Conservation (phyloP, 352 stramenopile species). For the Achlya hypogyna region DNA sequence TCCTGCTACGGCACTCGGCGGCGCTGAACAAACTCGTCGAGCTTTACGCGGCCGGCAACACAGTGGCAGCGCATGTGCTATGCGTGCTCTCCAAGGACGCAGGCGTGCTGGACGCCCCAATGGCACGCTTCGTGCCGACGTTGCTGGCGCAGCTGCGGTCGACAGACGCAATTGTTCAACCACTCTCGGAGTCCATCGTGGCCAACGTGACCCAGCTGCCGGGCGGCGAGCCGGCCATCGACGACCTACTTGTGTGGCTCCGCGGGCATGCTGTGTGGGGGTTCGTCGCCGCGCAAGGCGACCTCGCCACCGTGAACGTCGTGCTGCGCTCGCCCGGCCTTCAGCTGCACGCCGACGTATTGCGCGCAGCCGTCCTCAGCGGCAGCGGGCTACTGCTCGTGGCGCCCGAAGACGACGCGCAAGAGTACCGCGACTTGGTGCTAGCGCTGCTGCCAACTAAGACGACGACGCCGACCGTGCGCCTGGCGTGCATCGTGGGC, state of each 20-base stretch:
- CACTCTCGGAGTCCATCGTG: constrained; percentile 44
- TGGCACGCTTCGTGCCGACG: constrained; percentile 2
- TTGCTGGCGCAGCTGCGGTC: constrained; percentile 31
- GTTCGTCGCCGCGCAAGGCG: constrained; percentile 39
- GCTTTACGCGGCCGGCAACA: constrained; percentile 8
- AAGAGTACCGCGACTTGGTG: not conserved
- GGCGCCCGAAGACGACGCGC: not conserved
- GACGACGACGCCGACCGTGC: not conserved
- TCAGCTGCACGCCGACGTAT: not conserved
- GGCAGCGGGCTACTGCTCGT: not conserved
- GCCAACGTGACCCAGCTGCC: constrained; percentile 65
- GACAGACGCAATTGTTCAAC: constrained; percentile 40
- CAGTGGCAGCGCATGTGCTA: not conserved
- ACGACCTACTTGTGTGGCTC: not conserved
- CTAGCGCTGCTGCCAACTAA: not conserved
- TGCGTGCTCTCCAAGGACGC: not conserved
- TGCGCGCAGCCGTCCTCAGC: not conserved
- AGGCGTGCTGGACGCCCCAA: not conserved
- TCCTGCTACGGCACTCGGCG: not conserved
- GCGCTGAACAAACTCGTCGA: not conserved
- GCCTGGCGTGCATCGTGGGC: not conserved
- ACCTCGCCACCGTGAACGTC: constrained; percentile 6
- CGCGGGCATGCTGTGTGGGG: not conserved
- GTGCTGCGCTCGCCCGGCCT: not conserved
- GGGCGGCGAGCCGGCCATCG: constrained; percentile 22